phyloP scores from a whole-genome alignment of 371 early-diverging fungal genomes.

The Mucor piriformis region DNA sequence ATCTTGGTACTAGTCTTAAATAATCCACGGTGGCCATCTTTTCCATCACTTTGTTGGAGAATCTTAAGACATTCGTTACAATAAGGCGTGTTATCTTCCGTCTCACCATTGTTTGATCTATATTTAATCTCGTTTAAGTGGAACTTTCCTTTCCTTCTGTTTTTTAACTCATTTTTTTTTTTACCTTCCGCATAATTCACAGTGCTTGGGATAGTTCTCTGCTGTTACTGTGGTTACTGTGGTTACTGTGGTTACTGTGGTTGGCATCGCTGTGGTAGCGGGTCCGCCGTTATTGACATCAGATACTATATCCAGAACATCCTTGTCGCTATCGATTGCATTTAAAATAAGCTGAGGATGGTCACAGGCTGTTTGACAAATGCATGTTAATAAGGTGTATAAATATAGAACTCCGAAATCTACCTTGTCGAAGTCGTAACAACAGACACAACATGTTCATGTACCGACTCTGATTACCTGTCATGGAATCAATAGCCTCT shows the following conservation, averaged over 20 bases:
- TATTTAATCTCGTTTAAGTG: no score
- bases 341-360: constrained; percentile 80
- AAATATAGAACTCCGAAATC: no score
- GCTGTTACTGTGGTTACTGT: no score
- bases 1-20: constrained; percentile 54
- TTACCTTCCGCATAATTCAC: constrained; percentile 47
- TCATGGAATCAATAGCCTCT: constrained; percentile 40
- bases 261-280: no score
- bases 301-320: constrained; percentile 33
- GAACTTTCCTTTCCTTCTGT: background rate
- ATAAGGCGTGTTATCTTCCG: background rate
- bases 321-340: constrained; percentile 54
- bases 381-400: no score
- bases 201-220: background rate
- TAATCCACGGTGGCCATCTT: background rate
- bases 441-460: constrained; percentile 60
- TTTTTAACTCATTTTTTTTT: background rate
- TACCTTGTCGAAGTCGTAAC: constrained; percentile 59
- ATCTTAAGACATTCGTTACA: background rate
- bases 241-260: no score
- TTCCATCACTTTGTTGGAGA: background rate
- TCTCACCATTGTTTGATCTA: background rate
- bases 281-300: constrained; percentile 1
- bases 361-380: constrained; percentile 59
- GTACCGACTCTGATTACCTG: constrained; percentile 56